Percentiles rank a stretch among this genome's conserved stretches.
phyloP scores from a whole-genome alignment of 805 yeast genomes.

The Hermanozyma aechmeae region DNA sequence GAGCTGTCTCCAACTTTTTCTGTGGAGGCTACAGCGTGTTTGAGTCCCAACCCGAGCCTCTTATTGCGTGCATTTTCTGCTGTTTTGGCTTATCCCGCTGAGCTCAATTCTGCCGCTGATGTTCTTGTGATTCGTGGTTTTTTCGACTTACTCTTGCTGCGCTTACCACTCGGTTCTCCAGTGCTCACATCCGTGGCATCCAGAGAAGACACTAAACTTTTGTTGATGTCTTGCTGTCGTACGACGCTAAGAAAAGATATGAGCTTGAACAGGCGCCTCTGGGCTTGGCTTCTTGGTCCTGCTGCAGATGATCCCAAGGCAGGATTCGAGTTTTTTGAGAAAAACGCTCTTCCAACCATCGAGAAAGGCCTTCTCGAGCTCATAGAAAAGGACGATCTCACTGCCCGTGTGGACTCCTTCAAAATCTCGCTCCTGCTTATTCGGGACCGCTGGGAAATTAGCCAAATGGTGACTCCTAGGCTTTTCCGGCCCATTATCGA shows the following conservation, averaged over 20 bases:
- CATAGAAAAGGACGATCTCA: conserved; percentile 22
- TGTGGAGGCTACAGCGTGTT: conserved; percentile 49
- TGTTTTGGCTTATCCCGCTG: conserved; percentile 41
- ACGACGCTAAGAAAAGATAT: conserved; percentile 78
- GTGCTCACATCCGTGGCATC: conserved; percentile 41
- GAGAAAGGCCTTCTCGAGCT: conserved; percentile 43
- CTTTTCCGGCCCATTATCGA: conserved; percentile 58
- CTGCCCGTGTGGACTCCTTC: conserved; percentile 41
- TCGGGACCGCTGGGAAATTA: conserved; percentile 94
- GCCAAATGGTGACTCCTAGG: conserved; percentile 61
- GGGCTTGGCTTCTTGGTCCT: conserved; percentile 92
- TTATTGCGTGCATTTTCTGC: conserved; percentile 63
- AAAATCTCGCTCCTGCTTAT: conserved; percentile 57
- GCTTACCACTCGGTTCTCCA: conserved; percentile 55
- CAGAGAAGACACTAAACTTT: conserved; percentile 43
- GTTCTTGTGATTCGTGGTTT: conserved; percentile 77
- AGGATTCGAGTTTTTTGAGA: conserved; percentile 50
- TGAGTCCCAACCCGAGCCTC: conserved; percentile 73
- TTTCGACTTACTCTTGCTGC: conserved; percentile 66
- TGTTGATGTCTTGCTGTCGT: conserved; percentile 54
- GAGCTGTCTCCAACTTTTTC: conserved; percentile 22
- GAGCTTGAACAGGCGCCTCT: conserved; percentile 87
- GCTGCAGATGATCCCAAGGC: conserved; percentile 20
- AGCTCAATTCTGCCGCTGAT: conserved; percentile 35
- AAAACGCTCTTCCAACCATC: conserved; percentile 44